Evolutionary conservation across 768 basidiomycete genomes (phyloP).

Genomic region (Lentinula edodes): DNA sequence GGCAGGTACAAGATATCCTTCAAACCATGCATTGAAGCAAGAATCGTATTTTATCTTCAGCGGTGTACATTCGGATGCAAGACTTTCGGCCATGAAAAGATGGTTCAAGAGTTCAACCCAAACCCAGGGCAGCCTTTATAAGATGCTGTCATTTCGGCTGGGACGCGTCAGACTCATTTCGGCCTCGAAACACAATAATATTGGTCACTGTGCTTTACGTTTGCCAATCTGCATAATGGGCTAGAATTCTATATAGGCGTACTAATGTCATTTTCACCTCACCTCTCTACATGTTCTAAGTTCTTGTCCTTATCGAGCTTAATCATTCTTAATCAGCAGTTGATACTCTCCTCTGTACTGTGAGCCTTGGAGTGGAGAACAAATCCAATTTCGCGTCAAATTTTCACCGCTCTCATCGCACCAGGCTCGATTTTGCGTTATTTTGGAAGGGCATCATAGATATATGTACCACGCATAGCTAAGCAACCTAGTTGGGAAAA

Average conservation of each 20-base stretch:
- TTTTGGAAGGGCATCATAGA: too few relatives aligned
- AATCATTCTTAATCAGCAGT: conserved; percentile 61
- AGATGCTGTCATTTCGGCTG: not conserved
- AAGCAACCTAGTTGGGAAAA: too few relatives aligned
- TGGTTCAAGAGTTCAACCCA: not conserved
- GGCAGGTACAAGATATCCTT: conserved; percentile 89
- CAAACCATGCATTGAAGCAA: conserved; percentile 98
- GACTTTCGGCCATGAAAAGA: conserved; percentile 65
- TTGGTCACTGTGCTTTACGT: conserved; percentile 14
- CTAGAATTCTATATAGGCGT: conserved; percentile 51
- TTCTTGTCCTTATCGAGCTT: conserved; percentile 90
- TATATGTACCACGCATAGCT: too few relatives aligned
- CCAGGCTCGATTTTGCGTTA: too few relatives aligned
- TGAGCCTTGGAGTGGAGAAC: too few relatives aligned
- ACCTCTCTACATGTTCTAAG: conserved; percentile 72
- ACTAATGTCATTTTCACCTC: conserved; percentile 81
- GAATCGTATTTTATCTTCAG: conserved; percentile 87
- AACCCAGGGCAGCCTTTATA: not conserved
- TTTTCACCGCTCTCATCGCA: too few relatives aligned
- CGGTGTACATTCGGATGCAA: conserved; percentile 81
- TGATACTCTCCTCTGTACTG: too few relatives aligned
- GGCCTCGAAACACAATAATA: not conserved
- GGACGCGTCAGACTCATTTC: not conserved
- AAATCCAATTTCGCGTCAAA: too few relatives aligned
- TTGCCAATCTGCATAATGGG: conserved; percentile 13